Evolutionary conservation across 306 rosid genomes (phyloP), one percentile per base, ranked within the genome.

Genomic region (Fragaria ananassa): DNA sequence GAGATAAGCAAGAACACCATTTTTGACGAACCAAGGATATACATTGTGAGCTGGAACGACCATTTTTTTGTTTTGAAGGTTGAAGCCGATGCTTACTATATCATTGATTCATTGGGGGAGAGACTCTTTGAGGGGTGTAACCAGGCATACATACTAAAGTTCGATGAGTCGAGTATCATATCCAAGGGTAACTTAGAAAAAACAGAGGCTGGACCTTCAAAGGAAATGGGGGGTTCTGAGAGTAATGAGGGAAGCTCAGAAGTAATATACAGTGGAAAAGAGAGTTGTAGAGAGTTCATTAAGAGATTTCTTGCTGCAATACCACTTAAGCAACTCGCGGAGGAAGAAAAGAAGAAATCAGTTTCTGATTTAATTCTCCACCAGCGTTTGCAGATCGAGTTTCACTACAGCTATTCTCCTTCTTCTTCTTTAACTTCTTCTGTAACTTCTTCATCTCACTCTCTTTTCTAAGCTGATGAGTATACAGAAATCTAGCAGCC

Each of bases 21-120:
- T 8, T 39, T 45, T 42, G 53, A 10, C 7, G 65, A 83, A 25
- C 76, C 89, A 3, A 83, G 78, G 25, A 72, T 94, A 75, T 94
- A 88, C 88, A 90, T 94, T 37, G 93, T 91, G 60, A 87, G 96
- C 78, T 94, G 96, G 98, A 91, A 94, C 5, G 97, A 91, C 78
- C 97, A 94, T 79, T 91, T 91, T 86, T 94, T 90, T 12, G 90
- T 90, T 44, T 62, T 94, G 73, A 90, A 90, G 85, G 82, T 85
- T 18, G 97, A 87, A 50, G 82, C 78, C 18, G 73, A 86, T 41
- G 89, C 94, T 60, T 94, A 75, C 76, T 90, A 94, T 44, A 82
- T 94, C 4, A 74, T 94, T 23, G 98, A 91, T 71, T 88, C 96
- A 0, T 69, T 87, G 49, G 96, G 98, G 0, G 90, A 83, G 83